These are phyloP conservation scores for Ustilago lituana DNA, from an alignment of 1,284 basidiomycete species.

Conservation along the genomic window DNA sequence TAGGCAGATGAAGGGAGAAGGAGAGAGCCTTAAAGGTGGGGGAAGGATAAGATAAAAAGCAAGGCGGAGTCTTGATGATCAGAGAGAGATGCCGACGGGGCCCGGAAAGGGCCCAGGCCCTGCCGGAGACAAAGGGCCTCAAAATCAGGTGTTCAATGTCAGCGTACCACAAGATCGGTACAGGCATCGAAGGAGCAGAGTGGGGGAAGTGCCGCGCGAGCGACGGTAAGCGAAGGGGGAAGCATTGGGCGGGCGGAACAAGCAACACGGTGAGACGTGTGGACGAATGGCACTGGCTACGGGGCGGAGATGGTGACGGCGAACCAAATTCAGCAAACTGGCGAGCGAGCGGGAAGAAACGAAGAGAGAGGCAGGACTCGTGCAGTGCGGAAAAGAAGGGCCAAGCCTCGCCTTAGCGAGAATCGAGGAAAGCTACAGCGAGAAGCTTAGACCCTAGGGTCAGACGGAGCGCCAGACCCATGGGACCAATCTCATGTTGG, in stretches of 20 bases:
- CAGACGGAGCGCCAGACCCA: no score
- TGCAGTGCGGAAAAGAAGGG: no score
- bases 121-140: background rate
- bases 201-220: slow-evolving; percentile 2
- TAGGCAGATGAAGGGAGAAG: background rate
- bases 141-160: slow-evolving; percentile 22
- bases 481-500: no score
- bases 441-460: no score
- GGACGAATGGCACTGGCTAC: no score
- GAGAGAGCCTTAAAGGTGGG: background rate
- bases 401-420: no score
- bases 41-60: background rate
- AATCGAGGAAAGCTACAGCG: no score
- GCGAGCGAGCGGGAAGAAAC: background rate
- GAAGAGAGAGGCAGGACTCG: background rate
- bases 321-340: slow-evolving; percentile 19
- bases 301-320: slow-evolving; percentile 18
- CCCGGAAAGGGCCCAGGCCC: slow-evolving; percentile 34
- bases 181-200: slow-evolving; percentile 4
- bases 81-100: slow-evolving; percentile 16
- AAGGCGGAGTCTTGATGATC: slow-evolving; percentile 10
- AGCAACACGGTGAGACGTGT: no score
- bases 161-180: slow-evolving; percentile 29
- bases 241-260: background rate
- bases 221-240: background rate